A percentile compares a stretch with the other conserved stretches of the same genome.
Evolutionary conservation across 345 rosid species (phyloP).

Genomic region (Crucihimalaya himalaica): DNA sequence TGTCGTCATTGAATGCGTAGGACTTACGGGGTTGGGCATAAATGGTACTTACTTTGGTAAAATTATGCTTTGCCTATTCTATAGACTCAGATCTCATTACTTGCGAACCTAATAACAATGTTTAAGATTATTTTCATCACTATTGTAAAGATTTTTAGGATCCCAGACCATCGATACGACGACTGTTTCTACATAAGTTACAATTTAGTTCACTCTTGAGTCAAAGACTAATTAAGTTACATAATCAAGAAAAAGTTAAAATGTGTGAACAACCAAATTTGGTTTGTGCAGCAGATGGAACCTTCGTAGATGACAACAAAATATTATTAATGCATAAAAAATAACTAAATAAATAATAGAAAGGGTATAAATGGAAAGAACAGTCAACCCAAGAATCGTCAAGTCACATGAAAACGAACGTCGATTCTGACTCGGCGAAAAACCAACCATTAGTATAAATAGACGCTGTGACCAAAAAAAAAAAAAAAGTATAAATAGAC

Average conservation of each 20-base stretch:
- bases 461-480: too few species aligned
- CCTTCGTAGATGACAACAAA: conserved; percentile 19
- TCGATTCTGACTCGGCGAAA: conserved; percentile 39
- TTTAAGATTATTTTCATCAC: not conserved
- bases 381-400: conserved; percentile 43
- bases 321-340: not conserved
- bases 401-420: conserved; percentile 37
- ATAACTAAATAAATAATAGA: not conserved
- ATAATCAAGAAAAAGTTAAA: not conserved
- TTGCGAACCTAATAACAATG: conserved; percentile 8
- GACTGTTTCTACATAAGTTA: not conserved
- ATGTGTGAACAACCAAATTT: conserved; percentile 2
- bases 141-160: not conserved
- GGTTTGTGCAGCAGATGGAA: conserved; percentile 18
- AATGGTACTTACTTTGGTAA: conserved; percentile 9
- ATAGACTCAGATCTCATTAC: not conserved
- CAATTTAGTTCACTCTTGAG: conserved; percentile 21
- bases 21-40: conserved; percentile 29
- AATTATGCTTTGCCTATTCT: conserved; percentile 17
- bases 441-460: conserved; percentile 25
- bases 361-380: conserved; percentile 20
- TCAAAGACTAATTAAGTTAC: conserved; percentile 10
- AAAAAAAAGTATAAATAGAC: conserved; percentile 33
- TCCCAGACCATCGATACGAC: conserved; percentile 13
- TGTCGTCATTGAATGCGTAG: conserved; percentile 23